Evolutionary conservation across 2,329 filamentous ascomycete species (phyloP).

Genomic region (Beauveria medogensis): DNA sequence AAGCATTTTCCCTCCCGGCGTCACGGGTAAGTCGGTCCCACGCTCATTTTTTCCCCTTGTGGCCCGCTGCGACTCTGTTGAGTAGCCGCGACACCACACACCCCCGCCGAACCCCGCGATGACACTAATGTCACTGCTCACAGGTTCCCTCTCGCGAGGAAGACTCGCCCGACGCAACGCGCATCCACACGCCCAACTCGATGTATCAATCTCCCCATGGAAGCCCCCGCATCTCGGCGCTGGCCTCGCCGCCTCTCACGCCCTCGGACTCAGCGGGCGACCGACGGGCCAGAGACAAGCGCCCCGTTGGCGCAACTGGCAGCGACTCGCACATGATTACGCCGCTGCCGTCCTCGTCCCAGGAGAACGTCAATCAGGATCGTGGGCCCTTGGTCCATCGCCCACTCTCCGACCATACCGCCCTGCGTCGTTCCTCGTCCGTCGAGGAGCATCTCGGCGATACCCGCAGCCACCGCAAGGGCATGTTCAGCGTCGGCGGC

Average conservation of each 20-base stretch:
- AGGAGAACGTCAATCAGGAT: slow-evolving; percentile 38
- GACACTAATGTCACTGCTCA: slow-evolving; percentile 1
- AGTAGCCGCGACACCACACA: not conserved
- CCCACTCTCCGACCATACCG: slow-evolving; percentile 33
- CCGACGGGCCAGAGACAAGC: slow-evolving; percentile 23
- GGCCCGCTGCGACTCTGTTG: not conserved
- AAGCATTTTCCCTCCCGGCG: slow-evolving; percentile 79
- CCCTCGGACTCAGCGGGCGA: slow-evolving; percentile 59
- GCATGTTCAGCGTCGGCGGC: slow-evolving; percentile 44
- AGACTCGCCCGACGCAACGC: slow-evolving; percentile 51
- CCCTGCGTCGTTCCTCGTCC: slow-evolving; percentile 34
- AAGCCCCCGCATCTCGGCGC: slow-evolving; percentile 58
- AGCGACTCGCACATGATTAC: slow-evolving; percentile 50
- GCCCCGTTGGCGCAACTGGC: slow-evolving; percentile 30
- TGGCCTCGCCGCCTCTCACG: slow-evolving; percentile 85
- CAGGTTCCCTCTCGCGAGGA: slow-evolving; percentile 55
- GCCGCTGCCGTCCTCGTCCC: slow-evolving; percentile 56
- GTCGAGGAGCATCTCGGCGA: slow-evolving; percentile 28
- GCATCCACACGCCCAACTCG: slow-evolving; percentile 58
- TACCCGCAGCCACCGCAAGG: slow-evolving; percentile 39
- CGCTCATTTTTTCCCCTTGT: slow-evolving; percentile 3
- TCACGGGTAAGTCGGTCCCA: slow-evolving; percentile 59
- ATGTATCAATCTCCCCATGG: slow-evolving; percentile 57
- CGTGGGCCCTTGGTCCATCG: slow-evolving; percentile 33
- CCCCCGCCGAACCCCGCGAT: not conserved